Evolutionary conservation across 1,139 yeast species (phyloP), one percentile per base, ranked within the genome.

Genomic region (Geotrichum macrosporum): DNA sequence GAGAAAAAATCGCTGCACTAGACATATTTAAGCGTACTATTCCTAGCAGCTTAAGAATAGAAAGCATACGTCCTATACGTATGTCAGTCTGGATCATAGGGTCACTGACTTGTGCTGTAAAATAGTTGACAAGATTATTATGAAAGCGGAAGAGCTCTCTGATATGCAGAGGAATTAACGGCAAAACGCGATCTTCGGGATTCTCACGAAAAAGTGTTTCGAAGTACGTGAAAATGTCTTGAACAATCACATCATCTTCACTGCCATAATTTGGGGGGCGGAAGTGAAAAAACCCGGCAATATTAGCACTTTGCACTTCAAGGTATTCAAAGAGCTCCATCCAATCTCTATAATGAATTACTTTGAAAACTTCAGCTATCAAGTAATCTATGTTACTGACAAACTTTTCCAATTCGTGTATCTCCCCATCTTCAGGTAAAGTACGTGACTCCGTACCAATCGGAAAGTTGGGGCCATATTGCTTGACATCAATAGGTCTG

Each of bases 321-420:
- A 92, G 66, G 2, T 81, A 68, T 60, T 87, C 94, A 62, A 77
- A 84, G 4, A 81, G 75, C 49, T 76, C 75, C 52, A 87, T 72
- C 96, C 97, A 92, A 59, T 89, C 95, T 51, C 76, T 78, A n/a
- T 80, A 64, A 24, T 78, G 73, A 19, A 85, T 76, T 18, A 80
- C 75, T 26, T 70, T 71, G 58, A 84, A 80, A 37, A 82, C 73
- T 3, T 77, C 75, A 1, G 77, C 72, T 34, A 84, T 74, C 6
- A 85, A 68, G 31, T 72, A 69, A 64, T 92, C 92, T 51, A 89
- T 65, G 43, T 75, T 75, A 51, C 76, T 77, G 26, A 87, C 70
- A 63, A 84, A 77, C 54, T 72, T 66, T 55, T 78, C 80, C 59
- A 82, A 52, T 6, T 54, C 51, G 6, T 47, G 53, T 4, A 56